These are phyloP conservation scores for Kurtzmaniella quercitrusa DNA, from an alignment of 1,139 yeast species.

Conservation along the genomic window DNA sequence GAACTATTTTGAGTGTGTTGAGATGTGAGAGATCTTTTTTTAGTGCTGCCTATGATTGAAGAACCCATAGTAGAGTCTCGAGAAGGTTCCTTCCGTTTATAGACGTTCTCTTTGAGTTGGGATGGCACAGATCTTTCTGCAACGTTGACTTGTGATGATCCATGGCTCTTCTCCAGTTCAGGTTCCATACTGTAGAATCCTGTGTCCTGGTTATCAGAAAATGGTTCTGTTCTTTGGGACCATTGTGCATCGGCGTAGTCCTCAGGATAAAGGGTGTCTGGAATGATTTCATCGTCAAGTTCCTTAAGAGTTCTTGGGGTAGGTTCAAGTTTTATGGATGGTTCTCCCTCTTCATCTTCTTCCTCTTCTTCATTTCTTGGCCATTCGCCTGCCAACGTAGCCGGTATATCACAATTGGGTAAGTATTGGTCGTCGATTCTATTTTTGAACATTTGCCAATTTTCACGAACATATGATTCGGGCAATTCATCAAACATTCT, in stretches of 20 bases:
- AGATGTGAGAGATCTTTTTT: too few relatives aligned
- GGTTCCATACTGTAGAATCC: not conserved
- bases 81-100: not conserved
- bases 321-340: slow-evolving; percentile 1
- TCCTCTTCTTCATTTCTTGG: slow-evolving; percentile 1
- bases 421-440: not conserved
- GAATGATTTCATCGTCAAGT: slow-evolving; percentile 10
- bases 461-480: not conserved
- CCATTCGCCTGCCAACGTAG: not conserved
- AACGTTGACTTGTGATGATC: too few relatives aligned
- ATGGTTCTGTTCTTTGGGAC: not conserved
- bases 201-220: not conserved
- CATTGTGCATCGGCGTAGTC: slow-evolving; percentile 10
- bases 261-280: slow-evolving; percentile 13
- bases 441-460: not conserved
- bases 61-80: not conserved
- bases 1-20: too few relatives aligned
- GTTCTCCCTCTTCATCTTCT: slow-evolving; percentile 7
- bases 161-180: not conserved
- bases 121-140: too few relatives aligned
- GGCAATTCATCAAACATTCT: slow-evolving; percentile 1
- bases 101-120: not conserved
- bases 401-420: slow-evolving; percentile 1
- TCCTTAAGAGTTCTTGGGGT: slow-evolving; percentile 4
- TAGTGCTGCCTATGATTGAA: too few relatives aligned